Evolutionary conservation across 2,329 filamentous ascomycete genomes (phyloP).

Genomic region (Ophiocordyceps camponoti-saundersi): DNA sequence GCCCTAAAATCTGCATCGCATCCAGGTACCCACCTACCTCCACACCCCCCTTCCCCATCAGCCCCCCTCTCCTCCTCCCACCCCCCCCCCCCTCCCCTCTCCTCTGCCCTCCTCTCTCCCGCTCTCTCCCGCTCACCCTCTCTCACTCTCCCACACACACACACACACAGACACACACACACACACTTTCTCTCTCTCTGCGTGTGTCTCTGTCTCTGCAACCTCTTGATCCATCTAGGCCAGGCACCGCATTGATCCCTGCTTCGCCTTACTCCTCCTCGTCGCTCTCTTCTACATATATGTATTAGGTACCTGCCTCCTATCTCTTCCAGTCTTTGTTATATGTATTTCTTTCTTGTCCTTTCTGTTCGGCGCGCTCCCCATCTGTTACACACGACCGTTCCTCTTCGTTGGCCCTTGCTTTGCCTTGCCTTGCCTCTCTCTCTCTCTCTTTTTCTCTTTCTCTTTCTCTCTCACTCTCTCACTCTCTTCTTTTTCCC

Average conservation of each 20-base stretch:
- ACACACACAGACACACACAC: neutral
- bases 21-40: neutral
- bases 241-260: conserved; percentile 2
- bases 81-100: no score
- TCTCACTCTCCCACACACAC: no score
- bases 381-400: conserved; percentile 2
- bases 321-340: neutral
- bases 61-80: no score
- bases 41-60: neutral
- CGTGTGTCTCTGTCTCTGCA: no score
- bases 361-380: neutral
- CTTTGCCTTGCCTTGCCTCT: neutral
- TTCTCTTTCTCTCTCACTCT: conserved; percentile 2
- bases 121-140: no score
- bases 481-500: neutral
- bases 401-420: conserved; percentile 1
- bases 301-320: no score
- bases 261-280: neutral
- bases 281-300: neutral
- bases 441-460: neutral
- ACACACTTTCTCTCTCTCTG: no score
- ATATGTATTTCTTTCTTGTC: neutral
- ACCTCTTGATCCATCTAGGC: neutral
- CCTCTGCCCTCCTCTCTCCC: no score
- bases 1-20: neutral